Conservation (phyloP, 2,329 filamentous ascomycete genomes). For the Fusarium papillatum region DNA sequence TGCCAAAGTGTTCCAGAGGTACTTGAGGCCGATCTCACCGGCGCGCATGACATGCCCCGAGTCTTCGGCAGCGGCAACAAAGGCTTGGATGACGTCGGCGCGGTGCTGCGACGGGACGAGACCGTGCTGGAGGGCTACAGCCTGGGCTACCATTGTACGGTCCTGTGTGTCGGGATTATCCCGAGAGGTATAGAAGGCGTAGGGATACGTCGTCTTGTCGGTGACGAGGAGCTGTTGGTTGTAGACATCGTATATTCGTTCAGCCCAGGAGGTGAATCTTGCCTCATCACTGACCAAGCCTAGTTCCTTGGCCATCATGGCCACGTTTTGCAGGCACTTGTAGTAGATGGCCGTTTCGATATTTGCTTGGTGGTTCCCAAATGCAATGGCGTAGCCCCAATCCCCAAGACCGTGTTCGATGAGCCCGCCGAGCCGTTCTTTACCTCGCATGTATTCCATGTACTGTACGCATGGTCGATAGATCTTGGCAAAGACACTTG, state of each 20-base stretch:
- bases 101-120: slow-evolving; percentile 36
- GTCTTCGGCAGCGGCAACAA: slow-evolving; percentile 39
- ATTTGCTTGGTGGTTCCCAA: slow-evolving; percentile 58
- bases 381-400: slow-evolving; percentile 58
- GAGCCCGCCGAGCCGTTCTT: slow-evolving; percentile 55
- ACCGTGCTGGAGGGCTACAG: slow-evolving; percentile 46
- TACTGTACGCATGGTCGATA: slow-evolving; percentile 54
- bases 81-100: slow-evolving; percentile 36
- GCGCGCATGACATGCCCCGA: slow-evolving; percentile 53
- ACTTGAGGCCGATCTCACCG: slow-evolving; percentile 57
- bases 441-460: slow-evolving; percentile 56
- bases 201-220: slow-evolving; percentile 46
- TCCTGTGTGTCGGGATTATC: slow-evolving; percentile 49
- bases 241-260: slow-evolving; percentile 48
- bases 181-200: slow-evolving; percentile 54
- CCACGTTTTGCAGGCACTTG: slow-evolving; percentile 53
- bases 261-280: slow-evolving; percentile 44
- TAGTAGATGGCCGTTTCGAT: slow-evolving; percentile 60
- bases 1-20: slow-evolving; percentile 56
- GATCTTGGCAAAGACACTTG: slow-evolving; percentile 51
- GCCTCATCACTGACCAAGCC: slow-evolving; percentile 39
- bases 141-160: slow-evolving; percentile 54
- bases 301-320: slow-evolving; percentile 51
- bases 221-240: slow-evolving; percentile 50
- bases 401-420: slow-evolving; percentile 59